Percentiles rank a stretch among this genome's conserved stretches.
Evolutionary conservation across 305 asterid genomes (phyloP).

Genomic region (Fraxinus dipetala): DNA sequence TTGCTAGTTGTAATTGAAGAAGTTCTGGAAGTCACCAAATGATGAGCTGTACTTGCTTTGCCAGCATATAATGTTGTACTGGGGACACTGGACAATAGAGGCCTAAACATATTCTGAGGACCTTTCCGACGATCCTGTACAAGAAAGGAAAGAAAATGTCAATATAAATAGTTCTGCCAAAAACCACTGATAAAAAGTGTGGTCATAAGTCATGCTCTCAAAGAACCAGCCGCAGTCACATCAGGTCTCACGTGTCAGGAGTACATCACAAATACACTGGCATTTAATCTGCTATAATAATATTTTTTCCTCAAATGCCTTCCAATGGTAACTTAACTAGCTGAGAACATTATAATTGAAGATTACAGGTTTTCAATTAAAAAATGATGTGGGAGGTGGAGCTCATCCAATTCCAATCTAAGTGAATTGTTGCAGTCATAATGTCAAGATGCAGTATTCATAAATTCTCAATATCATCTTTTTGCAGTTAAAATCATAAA

Average conservation of each 20-base stretch:
- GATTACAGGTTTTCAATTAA: background rate
- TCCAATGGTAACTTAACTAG: background rate
- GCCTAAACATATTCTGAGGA: conserved; percentile 95
- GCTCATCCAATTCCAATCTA: background rate
- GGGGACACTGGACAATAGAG: conserved; percentile 91
- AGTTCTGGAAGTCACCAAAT: conserved; percentile 53
- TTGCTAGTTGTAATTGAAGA: conserved; percentile 88
- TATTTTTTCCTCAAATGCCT: conserved; percentile 7
- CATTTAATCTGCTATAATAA: conserved; percentile 1
- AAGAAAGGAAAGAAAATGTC: conserved; percentile 6
- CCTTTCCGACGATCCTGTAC: conserved; percentile 70
- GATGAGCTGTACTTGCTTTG: conserved; percentile 56
- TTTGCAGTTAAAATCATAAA: background rate
- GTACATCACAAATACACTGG: background rate
- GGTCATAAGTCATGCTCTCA: conserved; percentile 14
- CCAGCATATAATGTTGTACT: conserved; percentile 76
- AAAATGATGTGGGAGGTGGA: background rate
- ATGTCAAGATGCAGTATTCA: background rate
- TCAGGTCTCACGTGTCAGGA: background rate
- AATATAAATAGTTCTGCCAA: conserved; percentile 17
- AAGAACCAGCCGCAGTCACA: background rate
- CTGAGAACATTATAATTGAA: background rate
- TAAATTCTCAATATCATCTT: background rate
- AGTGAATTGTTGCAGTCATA: background rate
- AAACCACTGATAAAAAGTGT: background rate